Conservation (phyloP, 345 rosid species). For the Orychophragmus violaceus region DNA sequence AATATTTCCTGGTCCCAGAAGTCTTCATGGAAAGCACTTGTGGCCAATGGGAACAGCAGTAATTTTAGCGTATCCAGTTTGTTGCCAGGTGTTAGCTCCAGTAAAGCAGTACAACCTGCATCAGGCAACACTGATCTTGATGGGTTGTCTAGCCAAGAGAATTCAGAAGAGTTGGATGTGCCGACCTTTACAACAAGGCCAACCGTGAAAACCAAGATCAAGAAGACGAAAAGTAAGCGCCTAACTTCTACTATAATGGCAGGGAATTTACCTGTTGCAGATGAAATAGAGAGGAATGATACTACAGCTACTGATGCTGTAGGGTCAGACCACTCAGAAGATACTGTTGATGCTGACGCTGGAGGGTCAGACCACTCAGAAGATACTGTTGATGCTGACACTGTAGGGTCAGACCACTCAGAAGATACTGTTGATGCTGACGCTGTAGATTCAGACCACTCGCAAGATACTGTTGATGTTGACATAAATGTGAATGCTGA, state of each 20-base stretch:
- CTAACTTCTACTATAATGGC: constrained; percentile 23
- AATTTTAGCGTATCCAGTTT: constrained; percentile 42
- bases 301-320: background rate
- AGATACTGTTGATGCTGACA: background rate
- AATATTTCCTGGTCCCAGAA: constrained; percentile 54
- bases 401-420: too few species aligned
- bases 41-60: constrained; percentile 38
- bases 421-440: too few species aligned
- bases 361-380: too few species aligned
- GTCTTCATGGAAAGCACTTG: constrained; percentile 71
- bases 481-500: constrained; percentile 12
- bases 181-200: background rate
- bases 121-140: constrained; percentile 25
- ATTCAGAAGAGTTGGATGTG: background rate
- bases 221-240: constrained; percentile 18
- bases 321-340: constrained; percentile 16
- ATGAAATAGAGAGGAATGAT: constrained; percentile 19
- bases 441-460: constrained; percentile 13
- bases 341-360: background rate
- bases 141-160: background rate
- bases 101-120: constrained; percentile 25
- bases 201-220: background rate
- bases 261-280: constrained; percentile 6
- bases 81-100: constrained; percentile 29
- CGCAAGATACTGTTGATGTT: background rate